These are phyloP conservation scores for Aegilops bicornis DNA, from an alignment of 176 grass and related monocot genomes.

Conservation along the genomic window DNA sequence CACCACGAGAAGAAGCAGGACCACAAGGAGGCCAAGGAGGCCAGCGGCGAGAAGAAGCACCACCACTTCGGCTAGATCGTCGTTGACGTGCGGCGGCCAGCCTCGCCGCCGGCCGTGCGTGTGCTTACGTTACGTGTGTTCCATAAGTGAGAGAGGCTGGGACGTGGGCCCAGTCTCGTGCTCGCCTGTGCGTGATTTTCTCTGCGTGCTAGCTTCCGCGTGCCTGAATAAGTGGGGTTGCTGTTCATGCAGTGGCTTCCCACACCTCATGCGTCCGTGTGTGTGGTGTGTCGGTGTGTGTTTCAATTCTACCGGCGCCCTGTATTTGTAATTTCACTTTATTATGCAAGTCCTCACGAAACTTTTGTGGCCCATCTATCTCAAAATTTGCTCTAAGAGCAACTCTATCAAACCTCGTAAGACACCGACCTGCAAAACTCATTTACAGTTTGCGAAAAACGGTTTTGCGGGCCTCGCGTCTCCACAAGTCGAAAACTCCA, in stretches of 20 bases:
- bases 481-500: no score
- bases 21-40: conserved; percentile 70
- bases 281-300: background rate
- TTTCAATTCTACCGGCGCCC: background rate
- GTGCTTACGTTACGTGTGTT: background rate
- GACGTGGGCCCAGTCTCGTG: background rate
- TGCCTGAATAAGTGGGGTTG: conserved; percentile 13
- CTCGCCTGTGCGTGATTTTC: background rate
- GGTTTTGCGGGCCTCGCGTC: no score
- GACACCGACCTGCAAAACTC: no score
- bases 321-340: background rate
- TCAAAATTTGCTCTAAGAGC: background rate
- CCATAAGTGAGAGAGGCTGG: conserved; percentile 11
- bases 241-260: background rate
- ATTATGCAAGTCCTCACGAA: background rate
- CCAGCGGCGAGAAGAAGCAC: conserved; percentile 74
- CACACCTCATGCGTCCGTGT: background rate
- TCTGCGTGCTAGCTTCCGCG: background rate
- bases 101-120: background rate
- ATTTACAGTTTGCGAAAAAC: no score
- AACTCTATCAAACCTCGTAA: no score
- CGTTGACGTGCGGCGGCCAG: background rate
- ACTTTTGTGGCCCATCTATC: background rate
- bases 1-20: conserved; percentile 91
- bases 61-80: conserved; percentile 57